Conservation (phyloP, 768 basidiomycete genomes). For the Mycena sanguinolenta region DNA sequence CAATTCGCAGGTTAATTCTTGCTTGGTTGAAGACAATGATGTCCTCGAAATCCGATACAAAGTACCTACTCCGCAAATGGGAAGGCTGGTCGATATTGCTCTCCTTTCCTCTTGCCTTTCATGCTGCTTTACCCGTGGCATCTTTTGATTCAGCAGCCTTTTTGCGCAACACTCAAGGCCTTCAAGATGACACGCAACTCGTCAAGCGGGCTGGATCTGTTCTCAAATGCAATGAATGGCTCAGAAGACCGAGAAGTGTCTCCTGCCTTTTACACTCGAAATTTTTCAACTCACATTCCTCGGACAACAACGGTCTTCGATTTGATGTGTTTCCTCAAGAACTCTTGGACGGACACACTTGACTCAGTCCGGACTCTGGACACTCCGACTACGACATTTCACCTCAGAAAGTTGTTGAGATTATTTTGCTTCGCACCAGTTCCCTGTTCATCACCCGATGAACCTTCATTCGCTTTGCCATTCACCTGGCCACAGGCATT, state of each 20-base stretch:
- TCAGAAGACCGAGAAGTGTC: constrained; percentile 72
- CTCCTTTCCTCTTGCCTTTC: constrained; percentile 70
- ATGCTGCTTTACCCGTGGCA: constrained; percentile 89
- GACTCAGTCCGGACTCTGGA: constrained; percentile 85
- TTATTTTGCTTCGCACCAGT: constrained; percentile 25
- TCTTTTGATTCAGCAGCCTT: not conserved
- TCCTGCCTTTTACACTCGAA: constrained; percentile 6
- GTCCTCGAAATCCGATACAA: constrained; percentile 26
- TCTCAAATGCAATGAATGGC: constrained; percentile 80
- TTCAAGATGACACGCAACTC: constrained; percentile 77
- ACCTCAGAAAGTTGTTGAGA: constrained; percentile 74
- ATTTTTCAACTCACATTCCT: constrained; percentile 44
- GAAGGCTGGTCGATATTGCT: constrained; percentile 84
- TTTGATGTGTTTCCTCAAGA: constrained; percentile 74
- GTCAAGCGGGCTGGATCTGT: constrained; percentile 86
- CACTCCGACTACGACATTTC: constrained; percentile 83
- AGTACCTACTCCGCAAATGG: constrained; percentile 72
- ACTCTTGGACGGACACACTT: constrained; percentile 64
- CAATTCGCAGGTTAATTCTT: constrained; percentile 14
- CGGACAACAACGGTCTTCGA: constrained; percentile 72
- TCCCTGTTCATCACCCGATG: not conserved
- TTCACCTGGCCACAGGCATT: constrained; percentile 77
- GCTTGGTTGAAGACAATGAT: constrained; percentile 1
- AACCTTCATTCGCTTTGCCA: constrained; percentile 70
- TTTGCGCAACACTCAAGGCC: constrained; percentile 12